phyloP scores from a whole-genome alignment of 495 filamentous ascomycete genomes.

The Margaritispora aquatica region DNA sequence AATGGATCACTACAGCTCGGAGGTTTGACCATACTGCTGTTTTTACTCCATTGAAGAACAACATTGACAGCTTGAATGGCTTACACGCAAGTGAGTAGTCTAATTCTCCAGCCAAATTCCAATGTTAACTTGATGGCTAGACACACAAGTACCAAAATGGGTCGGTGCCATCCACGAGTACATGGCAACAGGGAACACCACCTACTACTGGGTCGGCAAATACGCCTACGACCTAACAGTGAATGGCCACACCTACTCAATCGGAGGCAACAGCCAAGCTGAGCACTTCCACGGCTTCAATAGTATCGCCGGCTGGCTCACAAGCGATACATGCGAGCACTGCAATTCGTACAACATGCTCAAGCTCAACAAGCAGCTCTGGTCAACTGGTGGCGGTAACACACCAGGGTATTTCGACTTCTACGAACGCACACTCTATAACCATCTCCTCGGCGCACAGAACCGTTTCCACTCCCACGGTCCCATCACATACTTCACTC shows the following conservation, averaged over 20 bases:
- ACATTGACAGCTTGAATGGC: neutral
- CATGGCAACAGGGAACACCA: neutral
- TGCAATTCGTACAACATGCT: neutral
- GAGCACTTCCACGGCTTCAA: neutral
- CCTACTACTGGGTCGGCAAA: neutral
- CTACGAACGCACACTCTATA: neutral
- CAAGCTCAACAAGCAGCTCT: neutral
- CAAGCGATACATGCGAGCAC: neutral
- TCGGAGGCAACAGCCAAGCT: neutral
- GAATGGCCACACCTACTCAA: neutral
- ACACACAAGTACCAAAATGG: neutral
- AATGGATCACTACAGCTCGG: neutral
- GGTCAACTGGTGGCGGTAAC: neutral
- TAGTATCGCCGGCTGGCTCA: neutral
- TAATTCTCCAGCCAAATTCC: neutral
- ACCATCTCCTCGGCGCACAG: neutral
- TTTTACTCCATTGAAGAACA: neutral
- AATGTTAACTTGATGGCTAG: neutral
- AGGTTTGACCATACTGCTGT: neutral
- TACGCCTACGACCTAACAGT: neutral
- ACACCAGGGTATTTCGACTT: neutral
- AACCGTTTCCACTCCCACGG: neutral
- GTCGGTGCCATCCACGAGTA: neutral
- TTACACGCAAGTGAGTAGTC: neutral
- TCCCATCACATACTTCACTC: neutral